Percentiles rank a stretch among this genome's conserved stretches.
These are phyloP conservation scores for Cryphonectria carpinicola DNA, from an alignment of 2,329 filamentous ascomycete species.

Conservation along the genomic window DNA sequence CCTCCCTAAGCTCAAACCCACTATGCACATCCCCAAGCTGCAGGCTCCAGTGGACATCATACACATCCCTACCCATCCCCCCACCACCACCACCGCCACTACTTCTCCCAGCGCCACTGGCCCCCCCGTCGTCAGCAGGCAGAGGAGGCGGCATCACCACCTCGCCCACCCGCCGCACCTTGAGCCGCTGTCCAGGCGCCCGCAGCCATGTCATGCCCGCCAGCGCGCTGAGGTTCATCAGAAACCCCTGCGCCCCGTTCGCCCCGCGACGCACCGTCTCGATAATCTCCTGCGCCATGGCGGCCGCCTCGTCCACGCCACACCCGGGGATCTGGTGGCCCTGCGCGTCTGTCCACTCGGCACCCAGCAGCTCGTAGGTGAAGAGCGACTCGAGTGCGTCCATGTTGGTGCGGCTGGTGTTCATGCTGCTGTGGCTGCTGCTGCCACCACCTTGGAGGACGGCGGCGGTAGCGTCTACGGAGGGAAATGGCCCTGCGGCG, in stretches of 20 bases:
- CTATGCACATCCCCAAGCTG: slow-evolving; percentile 57
- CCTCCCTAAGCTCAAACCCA: slow-evolving; percentile 56
- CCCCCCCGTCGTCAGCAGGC: background rate
- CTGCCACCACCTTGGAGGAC: too few relatives aligned
- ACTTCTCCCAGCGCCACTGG: too few relatives aligned
- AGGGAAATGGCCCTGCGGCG: slow-evolving; percentile 28
- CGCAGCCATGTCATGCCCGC: slow-evolving; percentile 58
- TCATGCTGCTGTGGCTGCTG: background rate
- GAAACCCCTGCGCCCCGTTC: slow-evolving; percentile 56
- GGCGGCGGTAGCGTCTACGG: background rate
- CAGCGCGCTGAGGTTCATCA: slow-evolving; percentile 63
- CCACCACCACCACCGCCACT: background rate
- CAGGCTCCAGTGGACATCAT: slow-evolving; percentile 56
- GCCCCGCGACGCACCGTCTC: slow-evolving; percentile 56
- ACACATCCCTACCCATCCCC: slow-evolving; percentile 13
- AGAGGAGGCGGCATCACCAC: background rate
- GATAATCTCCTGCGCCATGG: slow-evolving; percentile 58
- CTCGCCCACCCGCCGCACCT: slow-evolving; percentile 17
- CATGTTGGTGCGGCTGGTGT: slow-evolving; percentile 55
- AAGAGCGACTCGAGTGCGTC: slow-evolving; percentile 61
- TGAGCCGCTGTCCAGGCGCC: slow-evolving; percentile 21
- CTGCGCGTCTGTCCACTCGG: slow-evolving; percentile 55
- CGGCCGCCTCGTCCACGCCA: slow-evolving; percentile 56
- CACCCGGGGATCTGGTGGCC: slow-evolving; percentile 49
- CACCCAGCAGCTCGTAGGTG: slow-evolving; percentile 52